Evolutionary conservation across 371 early-diverging fungal species (phyloP).

Genomic region (Mucor circinelloides): DNA sequence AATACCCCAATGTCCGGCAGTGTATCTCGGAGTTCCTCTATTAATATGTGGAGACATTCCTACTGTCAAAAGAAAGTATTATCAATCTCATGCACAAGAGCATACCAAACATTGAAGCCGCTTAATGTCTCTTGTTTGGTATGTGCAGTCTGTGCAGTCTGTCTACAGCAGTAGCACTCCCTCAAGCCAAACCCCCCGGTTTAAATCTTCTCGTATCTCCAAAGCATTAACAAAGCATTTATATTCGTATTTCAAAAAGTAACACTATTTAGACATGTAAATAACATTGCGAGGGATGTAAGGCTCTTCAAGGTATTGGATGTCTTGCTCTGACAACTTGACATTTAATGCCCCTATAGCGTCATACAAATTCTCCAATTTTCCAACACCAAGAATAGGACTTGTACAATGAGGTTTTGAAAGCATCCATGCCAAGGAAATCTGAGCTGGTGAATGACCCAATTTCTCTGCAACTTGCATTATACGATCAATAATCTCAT

Average conservation of each 20-base stretch:
- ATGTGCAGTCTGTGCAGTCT: too few species aligned
- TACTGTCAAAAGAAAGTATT: too few species aligned
- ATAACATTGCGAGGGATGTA: constrained; percentile 24
- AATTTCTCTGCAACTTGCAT: constrained; percentile 17
- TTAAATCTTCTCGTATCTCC: too few species aligned
- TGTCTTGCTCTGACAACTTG: constrained; percentile 42
- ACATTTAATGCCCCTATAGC: constrained; percentile 30
- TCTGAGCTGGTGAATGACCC: constrained; percentile 17
- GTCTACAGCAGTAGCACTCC: too few species aligned
- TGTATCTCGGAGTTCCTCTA: too few species aligned
- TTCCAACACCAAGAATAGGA: constrained; percentile 46
- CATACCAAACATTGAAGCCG: too few species aligned
- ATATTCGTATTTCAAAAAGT: too few species aligned
- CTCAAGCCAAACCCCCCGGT: too few species aligned
- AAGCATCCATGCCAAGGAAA: constrained; percentile 55
- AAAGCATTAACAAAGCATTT: neutral
- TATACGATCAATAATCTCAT: constrained; percentile 14
- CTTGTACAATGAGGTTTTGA: constrained; percentile 39
- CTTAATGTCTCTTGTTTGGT: too few species aligned
- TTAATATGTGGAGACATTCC: too few species aligned
- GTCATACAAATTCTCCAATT: constrained; percentile 36
- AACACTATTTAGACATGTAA: constrained; percentile 9
- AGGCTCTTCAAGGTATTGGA: constrained; percentile 30
- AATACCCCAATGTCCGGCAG: too few species aligned
- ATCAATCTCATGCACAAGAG: too few species aligned